Percentiles rank a stretch among this genome's conserved stretches.
phyloP scores from a whole-genome alignment of 106 monocot species.

The Xerophyta viscosa region DNA sequence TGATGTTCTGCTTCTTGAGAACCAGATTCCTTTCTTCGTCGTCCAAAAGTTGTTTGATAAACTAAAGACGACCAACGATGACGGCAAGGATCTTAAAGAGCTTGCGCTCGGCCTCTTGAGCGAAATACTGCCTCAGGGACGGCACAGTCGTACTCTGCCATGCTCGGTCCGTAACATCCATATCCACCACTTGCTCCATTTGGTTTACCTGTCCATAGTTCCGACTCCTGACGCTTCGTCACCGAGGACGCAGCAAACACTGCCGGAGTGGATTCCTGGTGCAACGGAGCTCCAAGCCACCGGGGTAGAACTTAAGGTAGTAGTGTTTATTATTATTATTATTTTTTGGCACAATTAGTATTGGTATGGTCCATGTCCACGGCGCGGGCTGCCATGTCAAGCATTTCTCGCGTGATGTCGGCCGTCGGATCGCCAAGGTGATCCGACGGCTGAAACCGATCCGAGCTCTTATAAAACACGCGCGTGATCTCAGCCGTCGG shows the following conservation, averaged over 20 bases:
- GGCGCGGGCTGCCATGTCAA: too few relatives aligned
- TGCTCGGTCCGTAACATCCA: neutral
- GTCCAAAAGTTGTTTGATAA: neutral
- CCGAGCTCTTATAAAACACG: too few relatives aligned
- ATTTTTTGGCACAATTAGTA: too few relatives aligned
- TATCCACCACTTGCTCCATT: slow-evolving; percentile 18
- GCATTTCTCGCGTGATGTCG: too few relatives aligned
- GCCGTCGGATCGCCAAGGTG: too few relatives aligned
- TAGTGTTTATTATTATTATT: too few relatives aligned
- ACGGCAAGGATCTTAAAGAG: neutral
- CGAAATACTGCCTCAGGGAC: neutral
- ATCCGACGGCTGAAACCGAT: too few relatives aligned
- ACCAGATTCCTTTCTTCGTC: slow-evolving; percentile 26
- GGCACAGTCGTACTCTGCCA: neutral
- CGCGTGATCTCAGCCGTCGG: too few relatives aligned
- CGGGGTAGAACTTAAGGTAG: neutral
- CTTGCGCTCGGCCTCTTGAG: neutral
- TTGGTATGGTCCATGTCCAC: too few relatives aligned
- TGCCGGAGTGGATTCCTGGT: neutral
- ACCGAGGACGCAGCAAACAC: neutral
- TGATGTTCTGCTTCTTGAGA: slow-evolving; percentile 27
- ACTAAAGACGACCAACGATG: neutral
- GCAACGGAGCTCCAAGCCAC: neutral
- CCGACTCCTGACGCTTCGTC: neutral
- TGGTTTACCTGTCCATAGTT: slow-evolving; percentile 6